Evolutionary conservation across 208 protist genomes (phyloP).

Genomic region (Leishmania turanica): DNA sequence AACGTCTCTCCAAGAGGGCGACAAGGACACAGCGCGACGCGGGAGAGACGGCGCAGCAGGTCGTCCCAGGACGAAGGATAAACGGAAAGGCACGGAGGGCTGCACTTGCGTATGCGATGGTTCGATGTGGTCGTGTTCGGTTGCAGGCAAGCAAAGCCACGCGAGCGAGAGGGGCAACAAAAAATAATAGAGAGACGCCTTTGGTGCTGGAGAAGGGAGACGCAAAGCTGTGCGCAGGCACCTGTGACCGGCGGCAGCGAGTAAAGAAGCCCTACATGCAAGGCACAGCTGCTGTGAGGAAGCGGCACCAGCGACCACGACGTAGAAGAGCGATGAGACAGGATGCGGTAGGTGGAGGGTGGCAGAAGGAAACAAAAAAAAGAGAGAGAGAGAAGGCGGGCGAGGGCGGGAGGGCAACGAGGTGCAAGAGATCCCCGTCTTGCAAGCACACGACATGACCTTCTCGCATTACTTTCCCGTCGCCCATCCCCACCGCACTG

Average conservation of each 20-base stretch:
- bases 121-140: no score
- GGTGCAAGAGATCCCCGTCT: background rate
- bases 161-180: background rate
- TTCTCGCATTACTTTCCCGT: background rate
- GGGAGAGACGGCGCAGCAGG: no score
- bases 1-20: background rate
- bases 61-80: background rate
- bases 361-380: background rate
- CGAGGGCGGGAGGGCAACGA: background rate
- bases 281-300: background rate
- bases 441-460: background rate
- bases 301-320: background rate
- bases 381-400: background rate
- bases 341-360: background rate
- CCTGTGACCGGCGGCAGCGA: background rate
- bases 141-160: no score
- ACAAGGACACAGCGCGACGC: background rate
- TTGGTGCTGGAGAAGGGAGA: background rate
- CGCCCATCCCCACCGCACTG: background rate
- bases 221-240: background rate
- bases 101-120: no score
- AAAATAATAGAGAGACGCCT: background rate
- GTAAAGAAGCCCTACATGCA: background rate
- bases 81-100: background rate
- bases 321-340: background rate